These are phyloP conservation scores for Globisporangium echinulatum DNA, from an alignment of 352 stramenopile species.

Conservation along the genomic window DNA sequence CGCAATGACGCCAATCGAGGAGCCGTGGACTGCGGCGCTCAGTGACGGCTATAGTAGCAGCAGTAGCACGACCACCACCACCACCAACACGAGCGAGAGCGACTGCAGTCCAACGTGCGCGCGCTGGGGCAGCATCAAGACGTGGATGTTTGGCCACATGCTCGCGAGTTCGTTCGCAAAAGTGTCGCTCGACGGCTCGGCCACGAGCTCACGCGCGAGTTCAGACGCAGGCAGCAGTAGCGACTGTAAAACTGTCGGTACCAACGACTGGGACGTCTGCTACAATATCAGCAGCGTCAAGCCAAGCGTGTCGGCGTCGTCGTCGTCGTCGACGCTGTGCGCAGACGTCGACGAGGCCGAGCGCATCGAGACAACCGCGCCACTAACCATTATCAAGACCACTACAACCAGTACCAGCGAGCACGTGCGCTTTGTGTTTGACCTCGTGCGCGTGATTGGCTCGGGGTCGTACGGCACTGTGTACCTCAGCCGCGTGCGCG, in stretches of 20 bases:
- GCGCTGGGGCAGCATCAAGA: slow-evolving; percentile 64
- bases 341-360: slow-evolving; percentile 23
- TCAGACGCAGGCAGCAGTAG: background rate
- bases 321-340: slow-evolving; percentile 41
- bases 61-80: slow-evolving; percentile 2
- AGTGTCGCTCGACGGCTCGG: slow-evolving; percentile 21
- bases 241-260: slow-evolving; percentile 1
- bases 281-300: slow-evolving; percentile 18
- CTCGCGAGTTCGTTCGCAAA: slow-evolving; percentile 61
- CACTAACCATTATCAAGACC: background rate
- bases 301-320: slow-evolving; percentile 37
- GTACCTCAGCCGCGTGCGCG: slow-evolving; percentile 46
- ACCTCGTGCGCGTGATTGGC: slow-evolving; percentile 69
- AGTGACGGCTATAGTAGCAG: background rate
- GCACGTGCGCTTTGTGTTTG: slow-evolving; percentile 41
- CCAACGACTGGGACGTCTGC: slow-evolving; percentile 31
- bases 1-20: slow-evolving; percentile 13
- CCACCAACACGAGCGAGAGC: slow-evolving; percentile 1
- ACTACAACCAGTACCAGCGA: slow-evolving; percentile 3
- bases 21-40: slow-evolving; percentile 7
- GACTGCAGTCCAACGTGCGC: slow-evolving; percentile 16
- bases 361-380: background rate
- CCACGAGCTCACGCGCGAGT: background rate
- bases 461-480: slow-evolving; percentile 76
- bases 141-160: slow-evolving; percentile 67